phyloP scores from a whole-genome alignment of 495 filamentous ascomycete genomes.

The Aspergillus sclerotioniger region DNA sequence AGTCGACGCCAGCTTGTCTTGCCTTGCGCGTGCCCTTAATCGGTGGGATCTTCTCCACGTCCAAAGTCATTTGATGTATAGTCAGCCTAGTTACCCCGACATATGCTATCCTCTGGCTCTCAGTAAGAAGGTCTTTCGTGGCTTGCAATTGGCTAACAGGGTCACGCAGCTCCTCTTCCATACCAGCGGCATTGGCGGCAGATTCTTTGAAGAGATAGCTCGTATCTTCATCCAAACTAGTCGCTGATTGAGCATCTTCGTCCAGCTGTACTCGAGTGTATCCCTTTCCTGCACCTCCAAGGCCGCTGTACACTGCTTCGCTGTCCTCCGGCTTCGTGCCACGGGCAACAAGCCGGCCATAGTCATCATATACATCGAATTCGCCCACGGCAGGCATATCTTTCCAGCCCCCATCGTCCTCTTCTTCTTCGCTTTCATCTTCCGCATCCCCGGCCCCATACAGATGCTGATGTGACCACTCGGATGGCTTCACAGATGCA shows the following conservation, averaged over 20 bases:
- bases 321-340: constrained; percentile 71
- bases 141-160: constrained; percentile 87
- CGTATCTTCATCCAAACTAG: constrained; percentile 96
- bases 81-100: constrained; percentile 82
- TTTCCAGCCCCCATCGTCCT: constrained; percentile 71
- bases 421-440: constrained; percentile 41
- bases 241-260: constrained; percentile 89
- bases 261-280: constrained; percentile 93
- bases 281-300: constrained; percentile 87
- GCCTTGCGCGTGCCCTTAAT: constrained; percentile 63
- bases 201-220: constrained; percentile 84
- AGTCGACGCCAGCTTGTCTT: constrained; percentile 64
- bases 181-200: constrained; percentile 54
- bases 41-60: constrained; percentile 55
- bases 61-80: constrained; percentile 71
- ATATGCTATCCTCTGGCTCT: constrained; percentile 94
- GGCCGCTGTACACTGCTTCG: constrained; percentile 65
- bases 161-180: constrained; percentile 80
- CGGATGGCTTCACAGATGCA: constrained; percentile 52
- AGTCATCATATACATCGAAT: constrained; percentile 93
- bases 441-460: constrained; percentile 51
- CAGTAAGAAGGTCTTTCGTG: constrained; percentile 92
- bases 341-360: constrained; percentile 78
- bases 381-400: constrained; percentile 89
- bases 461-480: constrained; percentile 89